Evolutionary conservation across 1,284 basidiomycete species (phyloP), one percentile per base, ranked within the genome.

Genomic region (Salmacisia buchloeana): DNA sequence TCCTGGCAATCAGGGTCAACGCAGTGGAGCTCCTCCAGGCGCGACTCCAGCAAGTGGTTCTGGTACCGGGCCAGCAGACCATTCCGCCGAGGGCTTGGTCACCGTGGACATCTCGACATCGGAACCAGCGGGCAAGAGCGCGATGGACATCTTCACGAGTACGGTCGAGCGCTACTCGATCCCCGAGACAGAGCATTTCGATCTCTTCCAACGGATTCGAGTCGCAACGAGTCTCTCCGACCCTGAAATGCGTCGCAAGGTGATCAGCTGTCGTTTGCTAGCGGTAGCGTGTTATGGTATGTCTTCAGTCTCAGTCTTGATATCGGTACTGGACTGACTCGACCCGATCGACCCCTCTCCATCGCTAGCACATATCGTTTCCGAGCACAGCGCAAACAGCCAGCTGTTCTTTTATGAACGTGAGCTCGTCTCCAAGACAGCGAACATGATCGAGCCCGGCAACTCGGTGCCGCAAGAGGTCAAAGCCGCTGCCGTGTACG

Each of bases 351-450:
- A 21, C 25, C 18, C 33, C 25, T 43, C 35, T 25, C 36, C n/a
- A 27, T 23, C 38, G n/a, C 9, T 31, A 52, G 68, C 72, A 2
- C 75, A 76, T 31, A 69, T 66, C 33, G 70, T 69, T 33, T 57
- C 62, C 61, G 94, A 98, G 80, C 84, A 84, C 33, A 85, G 88
- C 74, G 90, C 90, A 3, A 85, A 87, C 63, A 87, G 89, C 1
- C 87, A 89, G 13, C 84, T 97, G 52, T 97, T 97, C 82, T 84
- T 96, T 23, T 94, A 93, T 77, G 94, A 98, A 80, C 94, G 94
- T 18, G 92, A 94, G 73, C 84, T 98, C 15, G 68, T 78, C n/a
- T 67, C 62, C 58, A 67, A 70, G 45, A 64, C 72, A 34, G 76
- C 73, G 3, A 68, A 67, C 3, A 65, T 79, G 18, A 60, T 75